Base-by-base conservation (phyloP, 106 monocot genomes). In the Amphibolis antarctica region DNA sequence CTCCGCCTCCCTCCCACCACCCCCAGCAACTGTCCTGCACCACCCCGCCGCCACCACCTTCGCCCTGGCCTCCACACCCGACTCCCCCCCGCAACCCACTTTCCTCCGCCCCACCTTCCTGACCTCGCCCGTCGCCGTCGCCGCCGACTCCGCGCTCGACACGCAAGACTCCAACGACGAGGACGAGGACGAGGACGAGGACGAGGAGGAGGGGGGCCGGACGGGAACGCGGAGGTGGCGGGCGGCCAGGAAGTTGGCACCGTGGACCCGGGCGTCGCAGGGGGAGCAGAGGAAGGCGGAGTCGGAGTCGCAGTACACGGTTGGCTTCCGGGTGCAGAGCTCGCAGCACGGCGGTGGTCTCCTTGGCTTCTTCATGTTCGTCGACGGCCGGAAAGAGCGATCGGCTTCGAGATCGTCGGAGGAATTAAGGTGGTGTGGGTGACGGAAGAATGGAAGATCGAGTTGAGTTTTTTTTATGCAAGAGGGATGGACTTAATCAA, bases 271-370 rank as follows among this genome's bases (percentile, higher is more conserved):
- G 63, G 29, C 20, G 21, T 44, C 17, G 77, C 69, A 76, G 47
- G 73, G 20, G 54, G 24, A 52, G 70, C 79, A 79, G 65, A 74
- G 44, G 66, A 69, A 28, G 45, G 44, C 86, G 3, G 77, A 50
- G 80, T 87, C 92, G 23, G 84, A 47, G n/a, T 65, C 77, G 80
- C 92, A 92, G 84, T 92, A 71, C 27, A 84, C 64, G 50, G 75
- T 22, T 15, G 92, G 82, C n/a, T 23, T 65, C 13, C 44, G 79
- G 0, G 31, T 48, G 71, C 92, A 87, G 43, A 92, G 87, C 66
- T 84, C 92, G 72, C 92, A 88, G 31, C 21, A 21, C 21, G 10
- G 10, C 23, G 10, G 10, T 10, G 10, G 10, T 10, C 53, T 53
- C 19, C 53, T 19, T 53, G 19, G 18, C 1, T 15, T 3, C 53